These are phyloP conservation scores for Cercis canadensis DNA, from an alignment of 306 rosid species.

Conservation along the genomic window DNA sequence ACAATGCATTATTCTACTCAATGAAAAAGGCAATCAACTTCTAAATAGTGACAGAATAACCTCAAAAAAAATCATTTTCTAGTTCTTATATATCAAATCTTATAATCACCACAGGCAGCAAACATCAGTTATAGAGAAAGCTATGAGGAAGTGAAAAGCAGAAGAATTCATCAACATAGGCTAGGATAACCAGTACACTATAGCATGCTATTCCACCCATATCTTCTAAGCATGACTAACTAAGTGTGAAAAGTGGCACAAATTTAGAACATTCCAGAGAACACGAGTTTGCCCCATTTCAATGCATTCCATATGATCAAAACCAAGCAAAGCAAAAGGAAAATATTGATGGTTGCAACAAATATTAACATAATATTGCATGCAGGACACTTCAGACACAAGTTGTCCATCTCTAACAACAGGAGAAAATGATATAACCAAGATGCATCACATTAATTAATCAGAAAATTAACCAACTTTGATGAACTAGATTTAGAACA, in stretches of 20 bases:
- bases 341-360: neutral
- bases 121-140: too few species aligned
- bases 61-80: too few species aligned
- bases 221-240: too few species aligned
- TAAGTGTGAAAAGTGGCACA: neutral
- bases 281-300: neutral
- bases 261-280: slow-evolving; percentile 39
- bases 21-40: too few species aligned
- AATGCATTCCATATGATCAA: neutral
- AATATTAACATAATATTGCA: neutral
- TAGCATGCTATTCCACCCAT: too few species aligned
- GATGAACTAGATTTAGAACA: neutral
- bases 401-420: neutral
- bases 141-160: too few species aligned
- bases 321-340: neutral
- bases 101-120: too few species aligned
- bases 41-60: too few species aligned
- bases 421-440: neutral
- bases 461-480: slow-evolving; percentile 19
- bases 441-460: slow-evolving; percentile 13
- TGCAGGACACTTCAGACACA: neutral
- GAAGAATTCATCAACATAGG: neutral
- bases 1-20: too few species aligned
- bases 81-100: too few species aligned
- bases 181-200: too few species aligned